A percentile compares a stretch with the other conserved stretches of the same genome.
Evolutionary conservation across 2,329 filamentous ascomycete genomes (phyloP).

Genomic region (Xylariaceae sp.): DNA sequence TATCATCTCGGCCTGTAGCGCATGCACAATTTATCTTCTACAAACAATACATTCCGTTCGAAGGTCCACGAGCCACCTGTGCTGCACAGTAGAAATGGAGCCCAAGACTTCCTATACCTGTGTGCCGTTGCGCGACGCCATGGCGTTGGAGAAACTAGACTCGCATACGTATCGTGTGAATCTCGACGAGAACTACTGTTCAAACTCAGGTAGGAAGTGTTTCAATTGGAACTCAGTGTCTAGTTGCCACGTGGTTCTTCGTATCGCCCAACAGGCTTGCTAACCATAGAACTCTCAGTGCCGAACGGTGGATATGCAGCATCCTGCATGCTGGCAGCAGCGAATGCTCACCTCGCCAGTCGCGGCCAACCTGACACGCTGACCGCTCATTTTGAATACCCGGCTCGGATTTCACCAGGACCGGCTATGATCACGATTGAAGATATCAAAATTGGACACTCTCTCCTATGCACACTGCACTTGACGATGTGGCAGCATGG

Average conservation of each 20-base stretch:
- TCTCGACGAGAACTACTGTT: slow-evolving; percentile 21
- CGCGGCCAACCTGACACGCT: slow-evolving; percentile 14
- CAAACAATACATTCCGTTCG: too few species aligned
- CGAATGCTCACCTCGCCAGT: slow-evolving; percentile 17
- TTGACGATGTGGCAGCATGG: slow-evolving; percentile 24
- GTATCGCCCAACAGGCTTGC: too few species aligned
- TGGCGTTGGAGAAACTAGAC: slow-evolving; percentile 21
- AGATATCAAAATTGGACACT: slow-evolving; percentile 23
- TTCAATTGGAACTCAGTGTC: not conserved
- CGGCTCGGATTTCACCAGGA: slow-evolving; percentile 14
- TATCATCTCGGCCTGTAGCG: too few species aligned
- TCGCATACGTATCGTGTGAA: slow-evolving; percentile 24
- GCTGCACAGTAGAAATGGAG: too few species aligned
- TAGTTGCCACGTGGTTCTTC: not conserved
- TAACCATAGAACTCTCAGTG: too few species aligned
- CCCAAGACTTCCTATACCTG: too few species aligned
- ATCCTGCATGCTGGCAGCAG: slow-evolving; percentile 23
- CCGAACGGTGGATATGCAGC: slow-evolving; percentile 28
- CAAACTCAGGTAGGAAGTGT: slow-evolving; percentile 23
- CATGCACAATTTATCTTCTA: too few species aligned
- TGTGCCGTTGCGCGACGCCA: slow-evolving; percentile 21
- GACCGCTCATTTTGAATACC: slow-evolving; percentile 23
- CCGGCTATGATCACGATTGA: slow-evolving; percentile 22
- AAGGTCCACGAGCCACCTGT: too few species aligned
- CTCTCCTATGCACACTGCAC: slow-evolving; percentile 21